These are phyloP conservation scores for Lachancea sp. DNA, from an alignment of 805 yeast species.

Conservation along the genomic window DNA sequence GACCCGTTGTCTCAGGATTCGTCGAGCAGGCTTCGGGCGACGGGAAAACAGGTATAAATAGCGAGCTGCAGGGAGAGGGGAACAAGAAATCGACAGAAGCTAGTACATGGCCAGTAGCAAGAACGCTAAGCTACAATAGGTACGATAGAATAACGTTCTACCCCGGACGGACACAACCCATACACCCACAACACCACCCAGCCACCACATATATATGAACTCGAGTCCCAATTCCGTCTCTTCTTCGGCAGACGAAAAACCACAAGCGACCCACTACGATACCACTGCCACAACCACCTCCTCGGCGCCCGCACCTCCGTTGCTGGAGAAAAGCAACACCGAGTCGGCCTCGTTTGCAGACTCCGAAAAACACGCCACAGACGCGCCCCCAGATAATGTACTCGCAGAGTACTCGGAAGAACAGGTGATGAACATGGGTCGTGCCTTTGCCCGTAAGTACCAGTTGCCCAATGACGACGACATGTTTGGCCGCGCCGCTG, in stretches of 20 bases:
- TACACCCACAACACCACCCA: too few relatives aligned
- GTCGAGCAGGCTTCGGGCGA: too few relatives aligned
- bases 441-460: constrained; percentile 54
- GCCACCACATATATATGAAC: too few relatives aligned
- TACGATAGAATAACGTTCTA: too few relatives aligned
- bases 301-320: constrained; percentile 3
- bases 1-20: too few relatives aligned
- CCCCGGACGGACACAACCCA: too few relatives aligned
- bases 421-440: constrained; percentile 64
- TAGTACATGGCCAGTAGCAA: too few relatives aligned
- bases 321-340: constrained; percentile 3
- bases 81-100: too few relatives aligned
- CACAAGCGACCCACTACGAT: neutral
- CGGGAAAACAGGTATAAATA: too few relatives aligned
- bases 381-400: constrained; percentile 36
- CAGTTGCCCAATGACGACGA: constrained; percentile 45
- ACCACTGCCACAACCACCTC: constrained; percentile 1
- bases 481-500: constrained; percentile 59
- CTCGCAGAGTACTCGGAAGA: constrained; percentile 52
- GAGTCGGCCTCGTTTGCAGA: constrained; percentile 8
- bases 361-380: constrained; percentile 7
- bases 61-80: too few relatives aligned
- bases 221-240: neutral
- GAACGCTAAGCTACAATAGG: too few relatives aligned
- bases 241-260: constrained; percentile 4